Evolutionary conservation across 441 rosid species (phyloP).

Genomic region (Jatropha multifida): DNA sequence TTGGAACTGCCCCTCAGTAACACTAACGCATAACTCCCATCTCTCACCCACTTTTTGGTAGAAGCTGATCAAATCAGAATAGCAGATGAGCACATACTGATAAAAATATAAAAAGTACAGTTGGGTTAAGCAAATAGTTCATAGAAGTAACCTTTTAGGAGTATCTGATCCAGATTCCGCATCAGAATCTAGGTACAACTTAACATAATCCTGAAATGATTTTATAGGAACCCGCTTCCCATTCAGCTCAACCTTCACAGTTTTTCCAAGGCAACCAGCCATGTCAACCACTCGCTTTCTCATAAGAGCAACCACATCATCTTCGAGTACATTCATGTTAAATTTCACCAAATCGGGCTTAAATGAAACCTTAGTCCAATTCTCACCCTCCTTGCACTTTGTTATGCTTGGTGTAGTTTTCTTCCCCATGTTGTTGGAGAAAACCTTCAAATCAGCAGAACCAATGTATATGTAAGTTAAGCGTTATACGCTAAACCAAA

Average conservation of each 20-base stretch:
- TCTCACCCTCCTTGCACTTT: conserved; percentile 67
- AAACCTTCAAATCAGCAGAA: conserved; percentile 50
- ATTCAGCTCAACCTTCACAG: conserved; percentile 88
- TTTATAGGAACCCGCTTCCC: conserved; percentile 71
- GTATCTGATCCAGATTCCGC: conserved; percentile 38
- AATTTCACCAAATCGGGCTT: conserved; percentile 85
- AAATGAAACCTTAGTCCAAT: conserved; percentile 92
- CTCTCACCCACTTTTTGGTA: conserved; percentile 68
- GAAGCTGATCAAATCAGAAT: conserved; percentile 44
- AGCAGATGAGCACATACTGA: conserved; percentile 6
- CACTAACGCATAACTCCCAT: conserved; percentile 84
- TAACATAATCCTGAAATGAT: conserved; percentile 75
- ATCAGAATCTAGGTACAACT: conserved; percentile 60
- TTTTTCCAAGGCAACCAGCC: conserved; percentile 95
- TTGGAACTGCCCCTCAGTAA: conserved; percentile 96
- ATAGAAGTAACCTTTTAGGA: conserved; percentile 51
- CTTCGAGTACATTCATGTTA: conserved; percentile 74
- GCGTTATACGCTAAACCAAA: not conserved
- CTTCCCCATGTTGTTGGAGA: conserved; percentile 82
- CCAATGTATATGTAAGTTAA: not conserved
- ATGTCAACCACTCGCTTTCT: conserved; percentile 83
- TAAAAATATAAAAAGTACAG: not conserved
- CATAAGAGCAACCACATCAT: conserved; percentile 92
- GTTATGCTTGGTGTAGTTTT: conserved; percentile 61
- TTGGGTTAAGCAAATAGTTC: not conserved